These are phyloP conservation scores for Yarrowia hollandica DNA, from an alignment of 805 yeast genomes.

Conservation along the genomic window DNA sequence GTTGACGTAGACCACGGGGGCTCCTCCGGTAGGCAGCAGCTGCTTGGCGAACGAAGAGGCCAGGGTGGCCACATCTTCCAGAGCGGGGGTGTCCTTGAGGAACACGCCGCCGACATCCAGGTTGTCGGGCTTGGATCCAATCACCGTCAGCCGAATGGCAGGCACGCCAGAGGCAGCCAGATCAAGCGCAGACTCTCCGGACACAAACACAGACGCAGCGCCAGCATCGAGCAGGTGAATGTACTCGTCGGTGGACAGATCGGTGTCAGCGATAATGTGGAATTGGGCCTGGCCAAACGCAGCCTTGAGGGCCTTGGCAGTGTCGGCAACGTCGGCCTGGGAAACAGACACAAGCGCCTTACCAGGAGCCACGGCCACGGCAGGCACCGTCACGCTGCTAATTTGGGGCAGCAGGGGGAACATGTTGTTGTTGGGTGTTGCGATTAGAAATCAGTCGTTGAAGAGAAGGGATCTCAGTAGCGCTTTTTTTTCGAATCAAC, in stretches of 20 bases:
- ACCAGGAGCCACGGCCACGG: conserved; percentile 8
- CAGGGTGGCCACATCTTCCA: conserved; percentile 12
- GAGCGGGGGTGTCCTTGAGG: conserved; percentile 21
- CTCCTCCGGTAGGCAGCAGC: conserved; percentile 26
- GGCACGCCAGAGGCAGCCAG: conserved; percentile 55
- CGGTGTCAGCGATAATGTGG: conserved; percentile 20
- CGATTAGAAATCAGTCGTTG: too few species aligned
- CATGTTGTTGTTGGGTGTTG: neutral
- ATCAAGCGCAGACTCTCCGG: conserved; percentile 39
- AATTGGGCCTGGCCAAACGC: conserved; percentile 29
- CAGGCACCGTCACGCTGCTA: neutral
- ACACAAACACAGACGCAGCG: conserved; percentile 50
- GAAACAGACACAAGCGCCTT: conserved; percentile 8
- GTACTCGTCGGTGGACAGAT: conserved; percentile 45
- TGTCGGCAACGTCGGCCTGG: conserved; percentile 1
- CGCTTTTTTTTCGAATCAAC: neutral
- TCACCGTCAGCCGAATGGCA: conserved; percentile 47
- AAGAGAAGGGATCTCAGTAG: too few species aligned
- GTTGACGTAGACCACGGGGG: conserved; percentile 33
- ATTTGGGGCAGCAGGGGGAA: conserved; percentile 27
- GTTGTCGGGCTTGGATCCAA: conserved; percentile 32
- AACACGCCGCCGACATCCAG: conserved; percentile 31
- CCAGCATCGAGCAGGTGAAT: conserved; percentile 64
- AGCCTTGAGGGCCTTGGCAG: conserved; percentile 3
- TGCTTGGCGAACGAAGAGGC: conserved; percentile 4